Conservation (phyloP, 1,139 yeast genomes). For the Suhomyces taliae region DNA sequence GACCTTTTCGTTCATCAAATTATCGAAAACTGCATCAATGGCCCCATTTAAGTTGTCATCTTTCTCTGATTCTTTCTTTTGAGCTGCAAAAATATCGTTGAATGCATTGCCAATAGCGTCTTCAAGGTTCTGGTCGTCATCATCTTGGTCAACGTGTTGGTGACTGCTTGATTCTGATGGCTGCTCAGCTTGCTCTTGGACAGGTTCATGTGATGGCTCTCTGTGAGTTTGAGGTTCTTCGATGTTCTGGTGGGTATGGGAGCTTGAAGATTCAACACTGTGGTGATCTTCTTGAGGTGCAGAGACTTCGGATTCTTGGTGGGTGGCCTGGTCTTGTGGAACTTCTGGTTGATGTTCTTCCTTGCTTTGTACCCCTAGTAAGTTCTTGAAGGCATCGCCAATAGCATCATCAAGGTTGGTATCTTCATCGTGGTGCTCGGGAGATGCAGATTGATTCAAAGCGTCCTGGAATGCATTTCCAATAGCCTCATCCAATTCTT, state of each 20-base stretch:
- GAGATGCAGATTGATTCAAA: slow-evolving; percentile 9
- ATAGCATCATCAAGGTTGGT: slow-evolving; percentile 15
- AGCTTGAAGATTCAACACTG: background rate
- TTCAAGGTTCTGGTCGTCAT: slow-evolving; percentile 11
- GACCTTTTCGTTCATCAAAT: slow-evolving; percentile 2
- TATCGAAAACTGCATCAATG: slow-evolving; percentile 5
- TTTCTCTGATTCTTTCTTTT: background rate
- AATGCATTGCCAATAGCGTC: slow-evolving; percentile 30
- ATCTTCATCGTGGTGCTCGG: slow-evolving; percentile 5
- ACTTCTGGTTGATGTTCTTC: background rate
- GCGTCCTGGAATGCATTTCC: slow-evolving; percentile 14
- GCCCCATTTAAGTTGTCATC: slow-evolving; percentile 1
- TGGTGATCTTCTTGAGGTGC: background rate
- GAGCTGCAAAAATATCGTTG: slow-evolving; percentile 11
- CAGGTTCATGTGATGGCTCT: too few species aligned
- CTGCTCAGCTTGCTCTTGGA: background rate
- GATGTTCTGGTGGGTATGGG: background rate
- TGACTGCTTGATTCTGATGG: background rate
- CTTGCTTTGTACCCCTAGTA: background rate
- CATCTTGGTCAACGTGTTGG: background rate
- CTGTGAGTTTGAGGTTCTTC: too few species aligned
- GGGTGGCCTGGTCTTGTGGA: background rate
- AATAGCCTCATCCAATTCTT: slow-evolving; percentile 11
- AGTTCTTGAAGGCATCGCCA: slow-evolving; percentile 13
- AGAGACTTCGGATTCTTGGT: background rate